Percentiles rank a stretch among this genome's conserved stretches.
These are phyloP conservation scores for Wickerhamiella brachini DNA, from an alignment of 805 yeast species.

Conservation along the genomic window DNA sequence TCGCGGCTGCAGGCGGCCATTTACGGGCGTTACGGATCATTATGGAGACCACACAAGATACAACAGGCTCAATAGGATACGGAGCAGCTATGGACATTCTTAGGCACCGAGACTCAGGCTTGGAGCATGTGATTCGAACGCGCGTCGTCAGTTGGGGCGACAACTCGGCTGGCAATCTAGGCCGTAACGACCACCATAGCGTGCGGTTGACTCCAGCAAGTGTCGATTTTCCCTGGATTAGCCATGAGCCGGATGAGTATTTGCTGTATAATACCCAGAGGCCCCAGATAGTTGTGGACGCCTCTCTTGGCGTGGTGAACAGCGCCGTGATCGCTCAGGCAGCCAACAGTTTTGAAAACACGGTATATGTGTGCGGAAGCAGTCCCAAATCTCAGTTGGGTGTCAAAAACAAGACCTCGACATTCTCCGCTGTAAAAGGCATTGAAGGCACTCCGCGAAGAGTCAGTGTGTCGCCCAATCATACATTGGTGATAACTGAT, in stretches of 20 bases:
- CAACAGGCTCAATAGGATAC: slow-evolving; percentile 1
- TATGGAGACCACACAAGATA: slow-evolving; percentile 14
- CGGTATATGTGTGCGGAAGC: not conserved
- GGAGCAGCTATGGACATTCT: slow-evolving; percentile 8
- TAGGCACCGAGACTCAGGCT: slow-evolving; percentile 1
- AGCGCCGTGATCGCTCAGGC: not conserved
- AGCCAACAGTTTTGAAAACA: not conserved
- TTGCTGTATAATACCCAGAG: not conserved
- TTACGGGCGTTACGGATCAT: slow-evolving; percentile 10
- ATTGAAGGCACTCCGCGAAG: not conserved
- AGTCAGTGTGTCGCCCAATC: slow-evolving; percentile 1
- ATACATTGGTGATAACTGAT: slow-evolving; percentile 11
- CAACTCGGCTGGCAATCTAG: slow-evolving; percentile 1
- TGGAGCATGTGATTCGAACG: slow-evolving; percentile 1
- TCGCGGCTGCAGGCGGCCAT: slow-evolving; percentile 16
- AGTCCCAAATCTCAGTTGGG: not conserved
- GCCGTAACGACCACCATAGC: not conserved
- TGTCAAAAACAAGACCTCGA: not conserved
- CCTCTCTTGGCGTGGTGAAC: not conserved
- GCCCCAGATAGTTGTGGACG: not conserved
- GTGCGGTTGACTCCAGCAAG: not conserved
- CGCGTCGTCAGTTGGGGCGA: slow-evolving; percentile 9
- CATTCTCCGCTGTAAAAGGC: not conserved
- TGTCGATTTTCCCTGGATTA: not conserved
- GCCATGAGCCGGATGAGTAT: not conserved